phyloP scores from a whole-genome alignment of 2,329 filamentous ascomycete species.

The Endoconidiophora laricicola region DNA sequence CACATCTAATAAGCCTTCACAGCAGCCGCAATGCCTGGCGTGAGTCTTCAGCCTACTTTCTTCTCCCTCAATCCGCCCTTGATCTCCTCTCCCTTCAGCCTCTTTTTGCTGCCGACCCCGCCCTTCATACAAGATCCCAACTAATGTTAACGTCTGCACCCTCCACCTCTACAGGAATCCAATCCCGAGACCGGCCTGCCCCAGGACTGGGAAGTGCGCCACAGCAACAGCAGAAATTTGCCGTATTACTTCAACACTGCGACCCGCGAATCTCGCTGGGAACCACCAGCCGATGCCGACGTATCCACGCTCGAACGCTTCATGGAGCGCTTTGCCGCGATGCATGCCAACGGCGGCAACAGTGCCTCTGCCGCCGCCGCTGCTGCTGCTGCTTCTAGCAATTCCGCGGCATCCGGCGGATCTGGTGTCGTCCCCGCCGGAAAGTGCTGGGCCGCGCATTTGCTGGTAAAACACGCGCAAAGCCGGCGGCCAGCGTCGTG shows the following conservation, averaged over 20 bases:
- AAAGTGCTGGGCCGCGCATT: conserved; percentile 85
- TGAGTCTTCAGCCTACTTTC: background rate
- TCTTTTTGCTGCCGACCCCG: background rate
- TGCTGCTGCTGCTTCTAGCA: background rate
- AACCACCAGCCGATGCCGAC: conserved; percentile 76
- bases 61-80: background rate
- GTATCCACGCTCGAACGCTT: conserved; percentile 84
- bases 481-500: conserved; percentile 84
- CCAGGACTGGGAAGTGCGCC: conserved; percentile 82
- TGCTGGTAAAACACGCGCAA: conserved; percentile 83
- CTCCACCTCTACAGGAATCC: conserved; percentile 4
- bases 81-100: background rate
- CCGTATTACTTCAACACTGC: conserved; percentile 93
- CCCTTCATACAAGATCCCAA: background rate
- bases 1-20: background rate
- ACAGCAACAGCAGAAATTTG: conserved; percentile 95
- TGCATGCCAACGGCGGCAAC: conserved; percentile 39
- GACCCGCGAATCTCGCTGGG: conserved; percentile 86
- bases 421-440: conserved; percentile 35
- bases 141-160: background rate
- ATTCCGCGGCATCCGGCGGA: background rate
- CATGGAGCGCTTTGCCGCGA: conserved; percentile 55
- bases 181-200: conserved; percentile 58
- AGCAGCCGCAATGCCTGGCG: background rate
- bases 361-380: conserved; percentile 16